phyloP scores from a whole-genome alignment of 2,329 filamentous ascomycete genomes.

The Teratosphaeria zuluensis region DNA sequence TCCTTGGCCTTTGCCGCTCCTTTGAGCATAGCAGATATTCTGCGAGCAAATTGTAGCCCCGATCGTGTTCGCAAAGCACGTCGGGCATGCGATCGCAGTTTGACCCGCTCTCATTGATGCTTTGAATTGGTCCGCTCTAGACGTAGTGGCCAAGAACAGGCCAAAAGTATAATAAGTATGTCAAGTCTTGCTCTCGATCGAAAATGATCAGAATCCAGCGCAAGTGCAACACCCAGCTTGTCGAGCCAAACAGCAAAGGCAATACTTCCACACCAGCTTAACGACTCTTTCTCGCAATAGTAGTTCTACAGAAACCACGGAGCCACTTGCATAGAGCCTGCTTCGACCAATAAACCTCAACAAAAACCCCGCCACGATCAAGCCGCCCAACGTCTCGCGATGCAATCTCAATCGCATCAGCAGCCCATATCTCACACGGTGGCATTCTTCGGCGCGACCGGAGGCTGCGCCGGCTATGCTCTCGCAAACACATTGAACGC shows the following conservation, averaged over 20 bases:
- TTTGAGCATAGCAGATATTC: neutral
- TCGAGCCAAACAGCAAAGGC: no score
- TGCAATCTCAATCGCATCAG: neutral
- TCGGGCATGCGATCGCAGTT: neutral
- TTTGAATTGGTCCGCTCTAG: no score
- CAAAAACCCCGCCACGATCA: neutral
- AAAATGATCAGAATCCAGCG: neutral
- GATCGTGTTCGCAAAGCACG: neutral
- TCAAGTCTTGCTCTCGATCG: neutral
- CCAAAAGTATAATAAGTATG: neutral
- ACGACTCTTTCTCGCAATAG: no score
- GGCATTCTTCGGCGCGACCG: constrained; percentile 45
- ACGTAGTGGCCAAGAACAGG: no score
- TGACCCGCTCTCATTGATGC: no score
- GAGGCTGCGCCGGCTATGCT: constrained; percentile 36
- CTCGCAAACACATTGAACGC: constrained; percentile 37
- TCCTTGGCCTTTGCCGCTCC: neutral
- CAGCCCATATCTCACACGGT: constrained; percentile 17
- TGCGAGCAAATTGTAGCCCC: neutral
- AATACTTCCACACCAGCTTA: neutral
- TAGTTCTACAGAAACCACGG: neutral
- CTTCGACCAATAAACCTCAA: neutral
- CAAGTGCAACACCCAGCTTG: neutral
- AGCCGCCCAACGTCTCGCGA: neutral
- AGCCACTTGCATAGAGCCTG: neutral